These are phyloP conservation scores for Debaryomycetaceae sp. DNA, from an alignment of 1,139 yeast genomes.

Conservation along the genomic window DNA sequence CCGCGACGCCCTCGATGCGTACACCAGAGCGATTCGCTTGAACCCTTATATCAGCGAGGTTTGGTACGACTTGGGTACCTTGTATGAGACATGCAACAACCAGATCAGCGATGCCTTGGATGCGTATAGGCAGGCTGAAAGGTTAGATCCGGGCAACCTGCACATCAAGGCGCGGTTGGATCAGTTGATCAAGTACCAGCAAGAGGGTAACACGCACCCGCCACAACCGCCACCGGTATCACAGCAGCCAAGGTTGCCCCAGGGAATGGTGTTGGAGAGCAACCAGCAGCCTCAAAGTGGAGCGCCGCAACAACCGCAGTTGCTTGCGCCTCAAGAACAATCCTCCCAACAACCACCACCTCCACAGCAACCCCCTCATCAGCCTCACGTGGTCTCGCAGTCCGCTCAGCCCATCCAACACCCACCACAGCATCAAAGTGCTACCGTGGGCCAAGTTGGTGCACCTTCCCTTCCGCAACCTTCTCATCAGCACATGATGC, in stretches of 20 bases:
- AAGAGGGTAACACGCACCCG: constrained; percentile 64
- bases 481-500: constrained; percentile 8
- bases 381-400: constrained; percentile 14
- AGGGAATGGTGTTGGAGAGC: constrained; percentile 54
- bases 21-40: constrained; percentile 90
- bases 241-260: constrained; percentile 56
- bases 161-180: constrained; percentile 92
- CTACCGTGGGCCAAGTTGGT: neutral
- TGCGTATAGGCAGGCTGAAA: constrained; percentile 94
- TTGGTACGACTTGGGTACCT: constrained; percentile 96
- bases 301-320: constrained; percentile 14
- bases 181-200: constrained; percentile 72
- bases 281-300: constrained; percentile 21
- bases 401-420: constrained; percentile 13
- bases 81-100: constrained; percentile 94
- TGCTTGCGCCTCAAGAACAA: constrained; percentile 15
- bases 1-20: constrained; percentile 95
- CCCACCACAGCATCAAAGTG: constrained; percentile 3
- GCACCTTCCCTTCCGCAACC: constrained; percentile 12
- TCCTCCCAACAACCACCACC: constrained; percentile 12
- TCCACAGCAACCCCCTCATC: constrained; percentile 15
- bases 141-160: constrained; percentile 89
- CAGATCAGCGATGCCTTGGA: constrained; percentile 93
- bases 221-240: constrained; percentile 67
- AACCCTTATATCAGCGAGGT: constrained; percentile 96